These are phyloP conservation scores for Corylus heterophylla DNA, from an alignment of 306 rosid species.

Conservation along the genomic window DNA sequence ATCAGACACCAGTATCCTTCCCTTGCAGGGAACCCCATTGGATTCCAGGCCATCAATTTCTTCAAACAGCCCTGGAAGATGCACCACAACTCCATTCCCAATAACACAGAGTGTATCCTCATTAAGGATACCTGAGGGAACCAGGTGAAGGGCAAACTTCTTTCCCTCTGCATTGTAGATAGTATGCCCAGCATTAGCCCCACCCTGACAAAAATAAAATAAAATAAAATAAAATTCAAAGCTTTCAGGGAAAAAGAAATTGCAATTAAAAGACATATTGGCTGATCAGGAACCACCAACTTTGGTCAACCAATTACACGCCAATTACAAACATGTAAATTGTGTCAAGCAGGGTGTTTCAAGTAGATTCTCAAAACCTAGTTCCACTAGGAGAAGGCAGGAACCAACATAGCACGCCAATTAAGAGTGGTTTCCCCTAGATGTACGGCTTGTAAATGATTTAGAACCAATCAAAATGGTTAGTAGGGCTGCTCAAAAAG, in stretches of 20 bases:
- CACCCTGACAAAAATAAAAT: constrained; percentile 53
- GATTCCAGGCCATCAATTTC: constrained; percentile 85
- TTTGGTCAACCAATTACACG: neutral
- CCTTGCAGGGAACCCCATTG: constrained; percentile 81
- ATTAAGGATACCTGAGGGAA: constrained; percentile 93
- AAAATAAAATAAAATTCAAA: neutral
- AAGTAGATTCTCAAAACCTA: neutral
- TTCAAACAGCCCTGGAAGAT: constrained; percentile 77
- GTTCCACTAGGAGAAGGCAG: neutral
- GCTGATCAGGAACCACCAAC: constrained; percentile 11
- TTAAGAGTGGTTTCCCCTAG: neutral
- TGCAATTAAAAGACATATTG: neutral
- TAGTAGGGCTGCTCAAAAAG: no score
- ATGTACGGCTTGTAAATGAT: neutral
- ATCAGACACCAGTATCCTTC: constrained; percentile 89
- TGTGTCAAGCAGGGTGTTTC: neutral
- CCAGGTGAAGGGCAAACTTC: constrained; percentile 93
- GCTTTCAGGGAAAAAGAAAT: constrained; percentile 21
- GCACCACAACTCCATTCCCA: constrained; percentile 97
- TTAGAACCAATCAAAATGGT: neutral
- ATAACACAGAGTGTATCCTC: constrained; percentile 87
- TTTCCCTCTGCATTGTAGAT: constrained; percentile 94
- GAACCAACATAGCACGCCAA: neutral
- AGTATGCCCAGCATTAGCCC: constrained; percentile 98
- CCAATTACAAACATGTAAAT: neutral